phyloP scores from a whole-genome alignment of 2,329 filamentous ascomycete species.

The Claviceps pazoutovae region DNA sequence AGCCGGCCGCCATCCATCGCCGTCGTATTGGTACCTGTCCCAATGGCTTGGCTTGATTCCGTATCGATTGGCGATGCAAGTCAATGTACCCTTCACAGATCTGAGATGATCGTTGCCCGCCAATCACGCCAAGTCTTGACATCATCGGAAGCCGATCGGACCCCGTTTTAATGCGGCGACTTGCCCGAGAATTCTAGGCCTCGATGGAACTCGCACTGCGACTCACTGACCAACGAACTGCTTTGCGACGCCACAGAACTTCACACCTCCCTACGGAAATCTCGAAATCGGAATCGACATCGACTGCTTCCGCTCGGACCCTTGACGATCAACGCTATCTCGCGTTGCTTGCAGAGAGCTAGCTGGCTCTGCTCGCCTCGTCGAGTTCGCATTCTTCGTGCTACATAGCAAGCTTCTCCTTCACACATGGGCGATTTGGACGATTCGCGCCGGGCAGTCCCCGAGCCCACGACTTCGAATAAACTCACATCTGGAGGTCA shows the following conservation, averaged over 20 bases:
- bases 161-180: neutral
- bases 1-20: too few relatives aligned
- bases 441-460: neutral
- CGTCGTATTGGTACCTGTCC: too few relatives aligned
- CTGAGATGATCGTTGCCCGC: neutral
- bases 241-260: neutral
- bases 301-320: too few relatives aligned
- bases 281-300: too few relatives aligned
- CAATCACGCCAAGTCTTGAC: constrained; percentile 5
- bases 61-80: too few relatives aligned
- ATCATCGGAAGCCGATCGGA: constrained; percentile 3
- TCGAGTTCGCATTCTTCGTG: neutral
- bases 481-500: constrained; percentile 10
- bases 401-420: neutral
- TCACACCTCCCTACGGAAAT: neutral
- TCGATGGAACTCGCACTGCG: neutral
- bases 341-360: constrained; percentile 3
- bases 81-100: neutral
- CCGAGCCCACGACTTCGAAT: constrained; percentile 2
- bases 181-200: constrained; percentile 4
- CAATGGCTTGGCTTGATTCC: too few relatives aligned
- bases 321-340: neutral
- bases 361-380: constrained; percentile 1
- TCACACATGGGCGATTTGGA: neutral
- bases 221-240: neutral